Conservation (phyloP, 75 land plant species). For the Selaginella moellendorffii region DNA sequence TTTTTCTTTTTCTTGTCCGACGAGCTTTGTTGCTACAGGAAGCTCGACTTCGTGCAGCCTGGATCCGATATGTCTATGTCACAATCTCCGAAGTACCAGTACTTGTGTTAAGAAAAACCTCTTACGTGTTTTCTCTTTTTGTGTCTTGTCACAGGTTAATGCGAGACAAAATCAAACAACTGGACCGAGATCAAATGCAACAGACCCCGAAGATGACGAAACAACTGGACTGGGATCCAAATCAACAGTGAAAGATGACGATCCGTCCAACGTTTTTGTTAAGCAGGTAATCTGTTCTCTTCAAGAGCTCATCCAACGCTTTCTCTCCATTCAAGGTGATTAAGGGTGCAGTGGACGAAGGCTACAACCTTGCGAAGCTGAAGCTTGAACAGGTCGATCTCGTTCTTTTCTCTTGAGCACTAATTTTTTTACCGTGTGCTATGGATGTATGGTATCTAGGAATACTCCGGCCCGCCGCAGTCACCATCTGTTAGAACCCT, state of each 20-base stretch:
- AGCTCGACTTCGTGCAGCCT: slow-evolving; percentile 18
- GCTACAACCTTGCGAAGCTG: slow-evolving; percentile 17
- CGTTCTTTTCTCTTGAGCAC: slow-evolving; percentile 1
- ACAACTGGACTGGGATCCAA: not conserved
- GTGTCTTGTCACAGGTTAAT: no score
- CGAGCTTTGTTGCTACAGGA: slow-evolving; percentile 15
- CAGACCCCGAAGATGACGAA: not conserved
- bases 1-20: not conserved
- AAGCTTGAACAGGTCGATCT: slow-evolving; percentile 20
- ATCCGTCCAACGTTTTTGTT: slow-evolving; percentile 17
- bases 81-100: slow-evolving; percentile 18
- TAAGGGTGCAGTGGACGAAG: slow-evolving; percentile 10
- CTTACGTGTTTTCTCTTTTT: no score
- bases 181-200: not conserved
- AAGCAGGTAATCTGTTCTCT: slow-evolving; percentile 12
- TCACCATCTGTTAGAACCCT: slow-evolving; percentile 15
- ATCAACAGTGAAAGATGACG: slow-evolving; percentile 2
- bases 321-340: slow-evolving; percentile 14
- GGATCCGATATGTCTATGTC: slow-evolving; percentile 20
- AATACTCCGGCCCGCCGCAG: slow-evolving; percentile 6
- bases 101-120: no score
- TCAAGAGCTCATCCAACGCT: not conserved
- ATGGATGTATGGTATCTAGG: slow-evolving; percentile 7
- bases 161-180: not conserved
- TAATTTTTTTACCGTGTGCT: not conserved